Conservation (phyloP, 805 yeast genomes). For the Danielia oregonensis region DNA sequence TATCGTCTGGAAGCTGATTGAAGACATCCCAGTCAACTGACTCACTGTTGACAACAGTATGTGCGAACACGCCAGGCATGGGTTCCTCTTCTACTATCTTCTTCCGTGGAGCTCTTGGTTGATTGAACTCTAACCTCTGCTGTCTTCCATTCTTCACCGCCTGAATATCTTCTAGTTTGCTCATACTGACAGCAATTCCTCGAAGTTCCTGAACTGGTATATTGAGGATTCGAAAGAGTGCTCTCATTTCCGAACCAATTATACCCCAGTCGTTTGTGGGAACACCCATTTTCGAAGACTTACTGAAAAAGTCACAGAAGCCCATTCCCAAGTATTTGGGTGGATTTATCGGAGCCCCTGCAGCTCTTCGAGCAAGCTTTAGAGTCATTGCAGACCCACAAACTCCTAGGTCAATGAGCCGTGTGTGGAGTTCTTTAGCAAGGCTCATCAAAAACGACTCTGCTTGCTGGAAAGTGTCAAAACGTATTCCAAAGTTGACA, state of each 20-base stretch:
- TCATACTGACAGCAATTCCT: conserved; percentile 73
- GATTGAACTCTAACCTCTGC: conserved; percentile 9
- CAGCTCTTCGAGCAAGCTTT: conserved; percentile 61
- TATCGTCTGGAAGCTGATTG: conserved; percentile 59
- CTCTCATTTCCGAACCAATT: conserved; percentile 56
- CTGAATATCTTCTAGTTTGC: conserved; percentile 47
- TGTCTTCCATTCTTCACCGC: conserved; percentile 12
- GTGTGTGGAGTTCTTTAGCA: conserved; percentile 52
- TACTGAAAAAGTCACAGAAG: conserved; percentile 59
- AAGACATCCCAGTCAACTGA: conserved; percentile 66
- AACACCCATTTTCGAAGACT: conserved; percentile 55
- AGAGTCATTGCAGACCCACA: conserved; percentile 59
- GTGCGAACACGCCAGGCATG: conserved; percentile 11
- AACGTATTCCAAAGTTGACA: conserved; percentile 86
- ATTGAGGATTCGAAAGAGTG: conserved; percentile 51
- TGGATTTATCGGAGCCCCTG: conserved; percentile 69
- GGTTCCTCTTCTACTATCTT: conserved; percentile 6
- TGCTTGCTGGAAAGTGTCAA: conserved; percentile 56
- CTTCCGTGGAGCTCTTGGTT: not conserved
- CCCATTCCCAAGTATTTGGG: conserved; percentile 87
- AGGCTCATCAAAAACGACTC: conserved; percentile 59
- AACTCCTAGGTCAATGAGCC: conserved; percentile 47
- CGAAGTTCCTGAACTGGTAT: conserved; percentile 68
- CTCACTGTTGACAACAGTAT: conserved; percentile 11
- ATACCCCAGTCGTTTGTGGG: conserved; percentile 59